Base-by-base conservation (phyloP, 768 basidiomycete species). In the Piloderma croceum region DNA sequence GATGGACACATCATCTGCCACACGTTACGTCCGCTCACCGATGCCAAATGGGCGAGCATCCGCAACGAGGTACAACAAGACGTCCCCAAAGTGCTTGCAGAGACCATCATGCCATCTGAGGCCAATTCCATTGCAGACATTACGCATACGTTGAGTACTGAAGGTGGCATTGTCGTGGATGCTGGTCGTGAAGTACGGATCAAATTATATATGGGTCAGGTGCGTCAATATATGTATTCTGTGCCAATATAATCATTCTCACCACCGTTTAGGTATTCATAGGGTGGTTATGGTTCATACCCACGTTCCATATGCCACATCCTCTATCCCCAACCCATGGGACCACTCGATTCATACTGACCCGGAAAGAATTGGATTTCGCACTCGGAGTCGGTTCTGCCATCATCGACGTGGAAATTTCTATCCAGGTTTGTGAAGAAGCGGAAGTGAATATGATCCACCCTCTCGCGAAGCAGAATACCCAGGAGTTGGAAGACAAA, bases 201-300 rank as follows among this genome's bases (percentile, higher is more conserved):
- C 33, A 88, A 87, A 61, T 57, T 86, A 20, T 88, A 80, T 58
- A 73, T 79, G 62, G 83, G 84, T 31, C 76, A 79, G 69, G 83
- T 81, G 47, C 46, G 56, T 38, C 24, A 5, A n/a, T 42, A 46
- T 25, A 24, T 41, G 32, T 10, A 34, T 39, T 39, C 21, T 13
- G 19, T n/a, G n/a, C n/a, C n/a, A n/a, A n/a, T n/a, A n/a, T n/a
- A n/a, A 11, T 25, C 15, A 13, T 34, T 21, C 29, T 42, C 24
- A 47, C 15, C 15, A 39, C 42, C 41, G 9, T 24, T 19, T 54
- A 89, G 73, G 70, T 90, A 0, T 78, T 83, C 50, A 77, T 92
- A 58, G 81, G 84, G 23, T 92, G 90, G 90, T 56, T 81, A 36
- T 91, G 90, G 90, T 71, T 91, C 54, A 77, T 92, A 44, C 90